phyloP scores from a whole-genome alignment of 164 flowering plant genomes.

The Cinnamomum chago region DNA sequence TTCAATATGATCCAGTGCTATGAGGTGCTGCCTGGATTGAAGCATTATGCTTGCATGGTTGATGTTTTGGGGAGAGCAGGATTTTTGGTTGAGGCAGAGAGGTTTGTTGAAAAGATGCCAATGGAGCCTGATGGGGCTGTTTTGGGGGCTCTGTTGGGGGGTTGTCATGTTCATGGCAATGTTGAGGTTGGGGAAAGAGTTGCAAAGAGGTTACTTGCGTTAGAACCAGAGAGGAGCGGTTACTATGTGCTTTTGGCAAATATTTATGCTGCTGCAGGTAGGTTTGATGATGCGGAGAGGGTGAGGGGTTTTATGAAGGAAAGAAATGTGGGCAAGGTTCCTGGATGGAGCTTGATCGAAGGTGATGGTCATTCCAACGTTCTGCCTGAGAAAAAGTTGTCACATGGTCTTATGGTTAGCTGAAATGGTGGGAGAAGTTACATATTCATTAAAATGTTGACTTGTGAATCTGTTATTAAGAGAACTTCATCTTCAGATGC shows the following conservation, averaged over 20 bases:
- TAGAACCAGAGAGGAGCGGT: slow-evolving; percentile 18
- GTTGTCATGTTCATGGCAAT: slow-evolving; percentile 19
- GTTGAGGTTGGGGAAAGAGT: slow-evolving; percentile 20
- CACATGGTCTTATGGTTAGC: neutral
- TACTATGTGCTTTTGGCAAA: slow-evolving; percentile 26
- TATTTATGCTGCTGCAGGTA: slow-evolving; percentile 19
- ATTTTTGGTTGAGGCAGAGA: slow-evolving; percentile 22
- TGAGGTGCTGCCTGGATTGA: slow-evolving; percentile 12
- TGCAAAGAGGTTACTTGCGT: slow-evolving; percentile 12
- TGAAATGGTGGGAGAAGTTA: neutral
- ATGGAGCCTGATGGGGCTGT: slow-evolving; percentile 22
- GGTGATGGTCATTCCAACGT: slow-evolving; percentile 3
- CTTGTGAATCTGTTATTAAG: too few species aligned
- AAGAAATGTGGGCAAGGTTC: slow-evolving; percentile 17
- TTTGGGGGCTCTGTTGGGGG: slow-evolving; percentile 18
- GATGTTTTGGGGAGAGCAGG: slow-evolving; percentile 24
- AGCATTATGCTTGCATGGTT: slow-evolving; percentile 26
- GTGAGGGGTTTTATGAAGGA: slow-evolving; percentile 18
- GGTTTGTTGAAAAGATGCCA: slow-evolving; percentile 18
- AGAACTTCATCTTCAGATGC: too few species aligned
- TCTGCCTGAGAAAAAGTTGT: neutral
- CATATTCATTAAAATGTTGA: too few species aligned
- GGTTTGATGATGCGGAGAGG: slow-evolving; percentile 19
- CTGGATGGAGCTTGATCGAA: slow-evolving; percentile 20
- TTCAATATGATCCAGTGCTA: slow-evolving; percentile 14